Conservation (phyloP, 2,329 filamentous ascomycete genomes). For the Ploettnerulaceae sp. region DNA sequence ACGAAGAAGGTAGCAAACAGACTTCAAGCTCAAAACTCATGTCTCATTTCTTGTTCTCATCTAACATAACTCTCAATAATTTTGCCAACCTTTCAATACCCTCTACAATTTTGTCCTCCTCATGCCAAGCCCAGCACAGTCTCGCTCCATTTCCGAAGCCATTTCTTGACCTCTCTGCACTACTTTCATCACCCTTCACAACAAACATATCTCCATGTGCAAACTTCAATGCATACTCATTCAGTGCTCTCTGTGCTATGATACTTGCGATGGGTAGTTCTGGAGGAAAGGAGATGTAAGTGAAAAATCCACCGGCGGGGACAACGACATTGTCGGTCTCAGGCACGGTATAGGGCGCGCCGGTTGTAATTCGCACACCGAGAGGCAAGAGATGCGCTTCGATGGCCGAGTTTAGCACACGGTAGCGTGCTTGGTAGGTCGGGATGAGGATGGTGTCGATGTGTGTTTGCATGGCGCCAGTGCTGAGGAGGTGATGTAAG, state of each 20-base stretch:
- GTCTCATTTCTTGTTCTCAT: neutral
- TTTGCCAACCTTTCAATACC: constrained; percentile 48
- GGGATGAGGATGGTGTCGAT: constrained; percentile 50
- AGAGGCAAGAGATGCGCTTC: constrained; percentile 22
- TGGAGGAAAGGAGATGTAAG: constrained; percentile 54
- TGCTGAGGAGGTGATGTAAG: constrained; percentile 46
- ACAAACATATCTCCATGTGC: constrained; percentile 49
- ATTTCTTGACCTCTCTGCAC: constrained; percentile 29
- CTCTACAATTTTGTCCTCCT: constrained; percentile 47
- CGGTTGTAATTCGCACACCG: constrained; percentile 20
- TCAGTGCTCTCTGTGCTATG: constrained; percentile 35
- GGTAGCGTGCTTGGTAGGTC: constrained; percentile 41
- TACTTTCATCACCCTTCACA: constrained; percentile 33
- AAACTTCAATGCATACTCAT: constrained; percentile 46
- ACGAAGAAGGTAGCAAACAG: neutral
- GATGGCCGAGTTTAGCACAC: constrained; percentile 23
- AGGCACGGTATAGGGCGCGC: neutral
- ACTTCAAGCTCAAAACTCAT: neutral
- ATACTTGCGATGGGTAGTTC: constrained; percentile 28
- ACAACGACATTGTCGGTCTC: constrained; percentile 5
- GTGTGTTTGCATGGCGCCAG: constrained; percentile 48
- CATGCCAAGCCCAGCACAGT: constrained; percentile 55
- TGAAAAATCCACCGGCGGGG: constrained; percentile 57
- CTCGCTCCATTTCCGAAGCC: constrained; percentile 46
- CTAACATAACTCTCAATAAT: neutral